These are phyloP conservation scores for Barnettozyma wickerhamii DNA, from an alignment of 805 yeast genomes.

Conservation along the genomic window DNA sequence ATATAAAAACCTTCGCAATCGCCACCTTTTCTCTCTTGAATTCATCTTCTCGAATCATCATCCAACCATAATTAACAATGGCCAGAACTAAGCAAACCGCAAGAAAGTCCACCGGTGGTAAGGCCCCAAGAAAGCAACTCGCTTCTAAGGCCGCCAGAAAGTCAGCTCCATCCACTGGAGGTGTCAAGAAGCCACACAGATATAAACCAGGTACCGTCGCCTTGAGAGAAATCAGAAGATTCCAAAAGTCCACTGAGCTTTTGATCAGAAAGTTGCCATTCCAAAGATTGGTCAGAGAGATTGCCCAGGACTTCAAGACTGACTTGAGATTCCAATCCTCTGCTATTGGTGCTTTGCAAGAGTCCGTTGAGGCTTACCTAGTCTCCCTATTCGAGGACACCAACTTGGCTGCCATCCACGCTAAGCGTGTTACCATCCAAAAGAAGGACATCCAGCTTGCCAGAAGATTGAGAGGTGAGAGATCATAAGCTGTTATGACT, in stretches of 20 bases:
- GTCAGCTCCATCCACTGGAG: constrained; percentile 88
- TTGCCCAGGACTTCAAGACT: constrained; percentile 90
- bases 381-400: constrained; percentile 97
- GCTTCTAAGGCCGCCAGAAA: constrained; percentile 93
- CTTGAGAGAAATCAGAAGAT: constrained; percentile 60
- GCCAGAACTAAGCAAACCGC: constrained; percentile 95
- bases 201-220: constrained; percentile 66
- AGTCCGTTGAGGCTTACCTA: constrained; percentile 97
- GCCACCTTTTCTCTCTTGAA: constrained; percentile 4
- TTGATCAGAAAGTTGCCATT: constrained; percentile 82
- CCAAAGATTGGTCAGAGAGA: constrained; percentile 95
- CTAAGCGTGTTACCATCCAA: constrained; percentile 98
- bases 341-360: constrained; percentile 97
- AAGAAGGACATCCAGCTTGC: constrained; percentile 98
- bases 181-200: constrained; percentile 48
- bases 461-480: constrained; percentile 96
- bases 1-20: constrained; percentile 2
- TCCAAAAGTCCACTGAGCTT: constrained; percentile 64
- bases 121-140: constrained; percentile 91
- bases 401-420: constrained; percentile 97
- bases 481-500: constrained; percentile 48
- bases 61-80: constrained; percentile 50
- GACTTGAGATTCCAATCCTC: constrained; percentile 96
- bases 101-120: constrained; percentile 94
- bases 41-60: constrained; percentile 8